Evolutionary conservation across 2,329 filamentous ascomycete species (phyloP).

Genomic region (Aquanectria penicillioides): DNA sequence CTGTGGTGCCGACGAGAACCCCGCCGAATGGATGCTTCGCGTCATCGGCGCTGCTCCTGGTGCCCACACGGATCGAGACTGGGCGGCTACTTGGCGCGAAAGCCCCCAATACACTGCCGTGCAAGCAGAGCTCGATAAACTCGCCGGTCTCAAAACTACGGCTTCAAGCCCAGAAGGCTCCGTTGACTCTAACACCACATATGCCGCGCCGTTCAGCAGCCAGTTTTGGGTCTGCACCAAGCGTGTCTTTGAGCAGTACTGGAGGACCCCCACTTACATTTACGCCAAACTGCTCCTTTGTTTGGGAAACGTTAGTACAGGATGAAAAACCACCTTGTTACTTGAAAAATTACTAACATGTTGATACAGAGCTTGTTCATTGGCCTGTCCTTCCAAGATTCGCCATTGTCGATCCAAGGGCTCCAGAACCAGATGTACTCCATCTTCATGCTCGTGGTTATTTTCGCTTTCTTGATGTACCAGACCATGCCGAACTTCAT

Average conservation of each 20-base stretch:
- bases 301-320: slow-evolving; percentile 4
- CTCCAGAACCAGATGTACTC: slow-evolving; percentile 75
- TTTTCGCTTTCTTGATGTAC: slow-evolving; percentile 67
- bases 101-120: slow-evolving; percentile 63
- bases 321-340: not conserved
- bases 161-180: not conserved
- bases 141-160: slow-evolving; percentile 62
- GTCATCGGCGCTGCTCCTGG: slow-evolving; percentile 58
- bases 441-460: slow-evolving; percentile 73
- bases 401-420: slow-evolving; percentile 58
- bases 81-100: slow-evolving; percentile 73
- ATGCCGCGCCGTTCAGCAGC: slow-evolving; percentile 33
- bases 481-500: slow-evolving; percentile 76
- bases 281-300: slow-evolving; percentile 60
- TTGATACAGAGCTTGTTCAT: slow-evolving; percentile 16
- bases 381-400: slow-evolving; percentile 21
- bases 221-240: slow-evolving; percentile 49
- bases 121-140: slow-evolving; percentile 69
- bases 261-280: slow-evolving; percentile 62
- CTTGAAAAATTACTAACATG: not conserved
- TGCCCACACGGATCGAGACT: slow-evolving; percentile 63
- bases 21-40: slow-evolving; percentile 80
- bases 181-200: slow-evolving; percentile 70
- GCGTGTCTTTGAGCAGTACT: slow-evolving; percentile 39
- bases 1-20: slow-evolving; percentile 72